These are phyloP conservation scores for Colletotrichum melonis DNA, from an alignment of 2,329 filamentous ascomycete genomes.

Conservation along the genomic window DNA sequence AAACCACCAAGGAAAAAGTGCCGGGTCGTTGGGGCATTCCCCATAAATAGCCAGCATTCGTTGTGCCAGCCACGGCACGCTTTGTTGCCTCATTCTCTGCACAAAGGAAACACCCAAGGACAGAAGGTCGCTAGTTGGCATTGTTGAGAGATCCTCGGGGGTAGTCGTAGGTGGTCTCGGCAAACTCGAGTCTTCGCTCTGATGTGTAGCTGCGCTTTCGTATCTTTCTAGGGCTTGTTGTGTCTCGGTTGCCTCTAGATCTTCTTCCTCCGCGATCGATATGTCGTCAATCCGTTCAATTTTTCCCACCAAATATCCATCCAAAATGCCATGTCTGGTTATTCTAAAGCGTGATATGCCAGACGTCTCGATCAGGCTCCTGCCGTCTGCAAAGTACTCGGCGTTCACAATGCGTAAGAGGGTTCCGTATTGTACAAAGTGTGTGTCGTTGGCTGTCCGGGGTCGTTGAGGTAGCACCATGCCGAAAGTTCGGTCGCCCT, in stretches of 20 bases:
- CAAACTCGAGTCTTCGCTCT: constrained; percentile 16
- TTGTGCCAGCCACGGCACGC: constrained; percentile 79
- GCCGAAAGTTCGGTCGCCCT: constrained; percentile 81
- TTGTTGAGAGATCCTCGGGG: constrained; percentile 56
- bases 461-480: constrained; percentile 80
- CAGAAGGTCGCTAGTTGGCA: constrained; percentile 79
- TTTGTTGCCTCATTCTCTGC: constrained; percentile 72
- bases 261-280: constrained; percentile 83
- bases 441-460: constrained; percentile 43
- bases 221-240: constrained; percentile 25
- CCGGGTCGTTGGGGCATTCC: constrained; percentile 79
- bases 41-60: constrained; percentile 81
- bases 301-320: constrained; percentile 83
- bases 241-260: constrained; percentile 77
- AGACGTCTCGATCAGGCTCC: constrained; percentile 82
- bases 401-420: constrained; percentile 80
- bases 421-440: constrained; percentile 81
- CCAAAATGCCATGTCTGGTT: constrained; percentile 69
- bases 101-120: constrained; percentile 76
- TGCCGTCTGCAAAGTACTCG: constrained; percentile 81
- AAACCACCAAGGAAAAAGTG: constrained; percentile 90
- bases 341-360: constrained; percentile 84
- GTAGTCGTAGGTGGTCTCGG: constrained; percentile 28
- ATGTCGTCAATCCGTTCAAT: constrained; percentile 85
- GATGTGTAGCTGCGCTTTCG: constrained; percentile 27